Base-by-base conservation (phyloP, 306 rosid species). In the Prunus mira region DNA sequence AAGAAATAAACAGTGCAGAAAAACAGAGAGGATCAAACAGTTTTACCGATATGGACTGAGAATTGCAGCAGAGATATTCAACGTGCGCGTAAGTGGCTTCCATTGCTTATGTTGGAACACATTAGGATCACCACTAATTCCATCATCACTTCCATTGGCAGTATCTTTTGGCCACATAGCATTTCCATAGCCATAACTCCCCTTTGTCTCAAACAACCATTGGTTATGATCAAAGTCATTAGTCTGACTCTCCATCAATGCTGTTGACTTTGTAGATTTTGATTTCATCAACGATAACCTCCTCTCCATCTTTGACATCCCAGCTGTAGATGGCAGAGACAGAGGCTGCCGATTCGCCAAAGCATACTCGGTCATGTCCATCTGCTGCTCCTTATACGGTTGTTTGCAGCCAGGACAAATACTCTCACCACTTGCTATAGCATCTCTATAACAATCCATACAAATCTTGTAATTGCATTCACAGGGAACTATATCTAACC, bases 151-250 rank as follows among this genome's bases (percentile, higher is more conserved):
- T 50, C 82, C 88, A 69, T 65, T 81, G 50, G 49, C 88, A 51
- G 79, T 22, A 25, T 82, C 91, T 72, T 78, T 82, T 0, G 97
- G 94, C 92, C 93, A 84, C 91, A 89, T 86, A 69, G 92, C 97
- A 79, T 83, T 91, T 50, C 94, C 97, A 78, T 86, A 89, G 18
- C 97, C 97, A 57, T 91, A 91, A 60, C 87, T 88, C 67, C 88
- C 93, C 32, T 91, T 86, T 9, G 89, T 81, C 82, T 87, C 94
- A 84, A 79, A 86, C 83, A 89, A 67, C 93, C 93, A 91, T 10
- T 78, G 76, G 51, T 79, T 66, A 57, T 84, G 86, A 84, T 91
- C 89, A 71, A 86, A 76, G 19, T 86, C 96, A 83, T 80, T 83
- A n/a, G 46, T 60, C 45, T 80, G 89, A 55, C 84, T 85, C 76